Conservation (phyloP, 768 basidiomycete genomes). For the Favolaschia claudopus region DNA sequence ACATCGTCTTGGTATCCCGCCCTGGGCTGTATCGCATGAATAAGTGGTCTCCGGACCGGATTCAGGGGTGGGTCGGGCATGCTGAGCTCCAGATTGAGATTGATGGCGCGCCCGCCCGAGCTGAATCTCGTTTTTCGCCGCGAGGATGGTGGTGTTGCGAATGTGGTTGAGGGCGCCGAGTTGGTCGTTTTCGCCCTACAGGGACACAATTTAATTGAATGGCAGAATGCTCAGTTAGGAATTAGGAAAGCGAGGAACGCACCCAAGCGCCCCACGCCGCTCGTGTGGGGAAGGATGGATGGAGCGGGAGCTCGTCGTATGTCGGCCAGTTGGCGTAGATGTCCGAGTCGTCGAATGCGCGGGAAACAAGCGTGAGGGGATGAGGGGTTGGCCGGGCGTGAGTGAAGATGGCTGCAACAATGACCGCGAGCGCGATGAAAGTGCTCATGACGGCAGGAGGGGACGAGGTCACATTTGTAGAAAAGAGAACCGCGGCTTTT, state of each 20-base stretch:
- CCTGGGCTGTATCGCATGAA: slow-evolving; percentile 4
- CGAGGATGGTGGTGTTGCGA: slow-evolving; percentile 8
- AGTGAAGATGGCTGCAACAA: neutral
- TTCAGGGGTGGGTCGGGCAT: slow-evolving; percentile 17
- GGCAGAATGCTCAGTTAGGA: neutral
- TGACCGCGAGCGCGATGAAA: neutral
- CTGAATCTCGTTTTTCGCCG: slow-evolving; percentile 11
- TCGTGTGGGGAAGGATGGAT: slow-evolving; percentile 21
- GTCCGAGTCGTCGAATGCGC: slow-evolving; percentile 1
- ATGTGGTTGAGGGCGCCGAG: slow-evolving; percentile 24
- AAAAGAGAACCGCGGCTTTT: too few species aligned
- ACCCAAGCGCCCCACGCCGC: slow-evolving; percentile 27
- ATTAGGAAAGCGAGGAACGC: neutral
- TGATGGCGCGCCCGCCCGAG: slow-evolving; percentile 6
- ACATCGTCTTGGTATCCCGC: slow-evolving; percentile 20
- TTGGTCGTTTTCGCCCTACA: slow-evolving; percentile 15
- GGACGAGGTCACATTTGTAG: too few species aligned
- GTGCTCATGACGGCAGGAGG: too few species aligned
- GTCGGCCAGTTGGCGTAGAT: slow-evolving; percentile 20
- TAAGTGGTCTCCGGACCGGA: neutral
- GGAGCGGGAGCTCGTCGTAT: slow-evolving; percentile 19
- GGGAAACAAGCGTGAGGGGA: neutral
- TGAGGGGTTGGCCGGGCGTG: neutral
- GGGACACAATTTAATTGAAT: too few species aligned
- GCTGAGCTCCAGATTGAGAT: slow-evolving; percentile 11